Evolutionary conservation across 2,329 filamentous ascomycete genomes (phyloP).

Genomic region (Endoconidiophora laricicola): DNA sequence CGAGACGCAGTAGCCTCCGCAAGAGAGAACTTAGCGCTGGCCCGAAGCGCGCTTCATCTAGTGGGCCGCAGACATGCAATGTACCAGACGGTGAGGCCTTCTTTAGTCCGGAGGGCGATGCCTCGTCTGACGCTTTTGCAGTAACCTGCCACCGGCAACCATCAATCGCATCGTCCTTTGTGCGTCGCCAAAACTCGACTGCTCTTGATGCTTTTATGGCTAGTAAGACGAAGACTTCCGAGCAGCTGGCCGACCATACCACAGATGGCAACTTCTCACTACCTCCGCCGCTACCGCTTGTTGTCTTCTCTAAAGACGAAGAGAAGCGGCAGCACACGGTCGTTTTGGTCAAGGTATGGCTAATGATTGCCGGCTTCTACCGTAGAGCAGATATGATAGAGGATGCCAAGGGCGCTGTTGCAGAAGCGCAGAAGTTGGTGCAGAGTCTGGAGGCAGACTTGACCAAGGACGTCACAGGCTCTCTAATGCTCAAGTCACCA

Average conservation of each 20-base stretch:
- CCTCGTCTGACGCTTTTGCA: slow-evolving; percentile 28
- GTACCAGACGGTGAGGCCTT: slow-evolving; percentile 34
- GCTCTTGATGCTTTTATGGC: slow-evolving; percentile 31
- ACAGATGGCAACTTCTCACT: slow-evolving; percentile 27
- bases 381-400: slow-evolving; percentile 63
- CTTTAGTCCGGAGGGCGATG: slow-evolving; percentile 31
- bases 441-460: slow-evolving; percentile 53
- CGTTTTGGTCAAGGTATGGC: slow-evolving; percentile 65
- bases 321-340: slow-evolving; percentile 32
- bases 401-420: slow-evolving; percentile 62
- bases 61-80: slow-evolving; percentile 27
- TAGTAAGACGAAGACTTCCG: slow-evolving; percentile 24
- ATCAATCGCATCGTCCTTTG: slow-evolving; percentile 26
- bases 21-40: slow-evolving; percentile 19
- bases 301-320: slow-evolving; percentile 39
- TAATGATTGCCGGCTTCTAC: slow-evolving; percentile 80
- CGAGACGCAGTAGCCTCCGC: slow-evolving; percentile 12
- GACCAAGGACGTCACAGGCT: slow-evolving; percentile 42
- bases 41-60: slow-evolving; percentile 27
- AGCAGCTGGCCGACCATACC: slow-evolving; percentile 23
- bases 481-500: slow-evolving; percentile 42
- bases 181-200: slow-evolving; percentile 26
- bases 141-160: slow-evolving; percentile 25
- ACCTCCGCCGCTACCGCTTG: slow-evolving; percentile 31
- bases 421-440: slow-evolving; percentile 66